Evolutionary conservation across 1,284 basidiomycete genomes (phyloP), one percentile per base, ranked within the genome.

Genomic region (Pseudozyma hubeiensis): DNA sequence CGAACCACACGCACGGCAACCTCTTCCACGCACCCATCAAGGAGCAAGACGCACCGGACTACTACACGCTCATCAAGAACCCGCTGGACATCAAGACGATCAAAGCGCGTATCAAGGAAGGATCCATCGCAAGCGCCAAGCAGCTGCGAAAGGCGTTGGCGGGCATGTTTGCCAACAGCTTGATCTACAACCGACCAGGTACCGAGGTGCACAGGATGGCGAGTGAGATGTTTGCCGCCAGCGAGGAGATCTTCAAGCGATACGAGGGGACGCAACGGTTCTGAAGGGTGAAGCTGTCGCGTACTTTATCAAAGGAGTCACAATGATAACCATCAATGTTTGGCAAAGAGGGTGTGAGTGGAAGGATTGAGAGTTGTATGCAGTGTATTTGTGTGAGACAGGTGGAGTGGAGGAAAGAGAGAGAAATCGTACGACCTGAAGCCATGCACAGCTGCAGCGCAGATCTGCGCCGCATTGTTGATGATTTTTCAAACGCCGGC

Each of bases 181-280:
- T 82, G 39, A 81, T 83, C 33, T 83, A 83, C 56, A 82, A 82
- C 45, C 49, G 75, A 5, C 78, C 79, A 10, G 81, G 78, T 7
- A 80, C 80, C 11, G 81, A 82, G 57, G 80, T 83, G 46, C 69
- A 79, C 40, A 56, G 77, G 37, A 82, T 83, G 81, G 81, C 81
- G 24, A 73, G 55, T 33, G 81, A 83, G 67, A 83, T 83, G 81
- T 59, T 70, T 8, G 61, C 63, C 5, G 78, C 80, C 16, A 67
- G 75, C 24, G 79, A 83, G 44, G 71, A 78, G 59, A 74, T 81
- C 52, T 65, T 79, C 14, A 35, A 45, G 16, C 49, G 72, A 8
- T 79, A 53, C 34, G 75, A 79, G 46, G 66, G 69, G 14, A 77
- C 77, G 24, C 73, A 71, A 60, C 30, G 66, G 31, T 75, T 68